Evolutionary conservation across 1,284 basidiomycete species (phyloP).

Genomic region (Mycosarcoma mackinlayi): DNA sequence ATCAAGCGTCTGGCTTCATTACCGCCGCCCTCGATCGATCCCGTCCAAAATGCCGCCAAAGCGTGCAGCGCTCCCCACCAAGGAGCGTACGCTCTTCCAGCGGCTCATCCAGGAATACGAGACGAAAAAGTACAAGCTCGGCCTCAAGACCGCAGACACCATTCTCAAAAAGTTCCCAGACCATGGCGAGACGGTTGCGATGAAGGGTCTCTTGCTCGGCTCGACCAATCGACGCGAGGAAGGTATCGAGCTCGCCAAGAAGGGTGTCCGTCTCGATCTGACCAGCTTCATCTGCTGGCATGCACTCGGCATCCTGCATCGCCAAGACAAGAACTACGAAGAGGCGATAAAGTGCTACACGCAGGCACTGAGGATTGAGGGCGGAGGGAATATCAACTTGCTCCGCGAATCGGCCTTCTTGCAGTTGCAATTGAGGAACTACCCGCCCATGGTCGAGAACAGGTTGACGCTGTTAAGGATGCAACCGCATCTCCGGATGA

Average conservation of each 20-base stretch:
- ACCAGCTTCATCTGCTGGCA: conserved; percentile 98
- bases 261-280: conserved; percentile 83
- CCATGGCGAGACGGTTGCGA: conserved; percentile 75
- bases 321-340: conserved; percentile 84
- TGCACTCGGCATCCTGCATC: conserved; percentile 78
- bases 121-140: conserved; percentile 87
- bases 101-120: conserved; percentile 85
- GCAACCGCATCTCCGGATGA: conserved; percentile 84
- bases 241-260: conserved; percentile 85
- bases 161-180: conserved; percentile 96
- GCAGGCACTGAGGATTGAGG: conserved; percentile 84
- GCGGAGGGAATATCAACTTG: conserved; percentile 88
- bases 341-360: conserved; percentile 86
- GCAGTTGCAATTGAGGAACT: conserved; percentile 88
- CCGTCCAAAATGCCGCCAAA: conserved; percentile 55
- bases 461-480: conserved; percentile 82
- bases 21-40: not conserved
- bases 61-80: conserved; percentile 75
- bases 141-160: conserved; percentile 88
- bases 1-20: too few relatives aligned
- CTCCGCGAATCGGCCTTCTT: conserved; percentile 89
- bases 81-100: conserved; percentile 87
- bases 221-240: conserved; percentile 68
- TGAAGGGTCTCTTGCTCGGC: conserved; percentile 66
- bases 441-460: conserved; percentile 82